Base-by-base conservation (phyloP, 2,329 filamentous ascomycete genomes). In the Penicillium verrucosum region DNA sequence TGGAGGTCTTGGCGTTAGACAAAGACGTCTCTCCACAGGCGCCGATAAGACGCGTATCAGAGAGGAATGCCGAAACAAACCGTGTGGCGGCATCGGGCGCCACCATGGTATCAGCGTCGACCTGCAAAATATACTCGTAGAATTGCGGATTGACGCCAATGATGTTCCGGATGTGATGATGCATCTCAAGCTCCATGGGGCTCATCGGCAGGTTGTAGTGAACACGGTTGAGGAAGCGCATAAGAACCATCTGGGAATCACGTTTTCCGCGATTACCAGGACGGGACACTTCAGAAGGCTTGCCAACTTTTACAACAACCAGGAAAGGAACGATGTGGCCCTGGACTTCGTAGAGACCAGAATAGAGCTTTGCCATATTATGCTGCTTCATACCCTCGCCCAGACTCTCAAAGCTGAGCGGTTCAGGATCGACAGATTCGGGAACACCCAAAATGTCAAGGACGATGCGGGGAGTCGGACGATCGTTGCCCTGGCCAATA, bases 291-390 rank as follows among this genome's bases (percentile, higher is more conserved):
- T 90, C 88, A n/a, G 86, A 88, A 21, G 87, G 87, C 74, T 89
- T 89, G 78, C 94, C 94, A 65, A 97, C 86, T 82, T 99, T 99
- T 77, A 97, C 92, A 44, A 99, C 82, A 51, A 99, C 94, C 73
- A 99, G 74, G 84, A 96, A 99, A 23, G 94, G 94, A 44, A 99
- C 94, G 65, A 99, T 97, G 72, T 99, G 93, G 61, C 94, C 94
- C 71, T 97, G 90, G 7, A 97, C 92, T 77, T 99, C 94, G 73
- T 99, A 99, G 5, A 99, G 81, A 70, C 94, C 94, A 21, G 94
- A 97, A 77, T 99, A 99, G 63, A 97, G 86, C 77, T 99, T 99
- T 75, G 90, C 94, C 93, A 97, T 97, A 76, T 99, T 99, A 81
- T 97, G 94, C 75, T 97, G 94, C 78, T 96, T 96, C 77, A 89